A percentile compares a stretch with the other conserved stretches of the same genome.
These are phyloP conservation scores for Nakaseomyces bracarensis DNA, from an alignment of 1,139 yeast species.

Conservation along the genomic window DNA sequence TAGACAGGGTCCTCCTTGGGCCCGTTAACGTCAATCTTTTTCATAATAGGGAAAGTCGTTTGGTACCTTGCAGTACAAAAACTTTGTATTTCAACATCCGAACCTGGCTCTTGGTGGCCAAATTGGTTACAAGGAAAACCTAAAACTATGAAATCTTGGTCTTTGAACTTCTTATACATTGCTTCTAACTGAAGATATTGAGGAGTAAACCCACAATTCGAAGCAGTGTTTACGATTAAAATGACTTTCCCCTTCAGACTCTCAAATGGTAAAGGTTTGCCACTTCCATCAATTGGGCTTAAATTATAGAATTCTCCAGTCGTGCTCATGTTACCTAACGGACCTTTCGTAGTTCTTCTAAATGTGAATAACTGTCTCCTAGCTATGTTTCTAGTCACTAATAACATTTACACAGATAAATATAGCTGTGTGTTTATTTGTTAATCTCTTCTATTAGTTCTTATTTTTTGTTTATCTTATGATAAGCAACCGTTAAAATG, in stretches of 20 bases:
- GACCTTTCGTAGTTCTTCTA: not conserved
- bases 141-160: conserved; percentile 57
- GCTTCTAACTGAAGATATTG: conserved; percentile 75
- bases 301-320: conserved; percentile 39
- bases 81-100: conserved; percentile 47
- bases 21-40: conserved; percentile 81
- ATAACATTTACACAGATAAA: not conserved
- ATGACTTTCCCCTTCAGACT: conserved; percentile 76
- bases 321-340: not conserved
- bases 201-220: conserved; percentile 44
- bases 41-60: conserved; percentile 54
- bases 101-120: conserved; percentile 72
- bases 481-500: too few species aligned
- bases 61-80: conserved; percentile 55
- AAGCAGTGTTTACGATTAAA: conserved; percentile 75
- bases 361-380: not conserved
- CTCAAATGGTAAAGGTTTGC: conserved; percentile 49
- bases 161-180: conserved; percentile 61
- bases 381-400: not conserved
- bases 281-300: conserved; percentile 41
- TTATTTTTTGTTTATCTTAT: too few species aligned
- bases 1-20: conserved; percentile 63
- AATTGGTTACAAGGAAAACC: conserved; percentile 92
- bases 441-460: too few species aligned
- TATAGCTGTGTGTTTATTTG: too few species aligned